These are phyloP conservation scores for Coniochaeta prunicola DNA, from an alignment of 2,329 filamentous ascomycete species.

Conservation along the genomic window DNA sequence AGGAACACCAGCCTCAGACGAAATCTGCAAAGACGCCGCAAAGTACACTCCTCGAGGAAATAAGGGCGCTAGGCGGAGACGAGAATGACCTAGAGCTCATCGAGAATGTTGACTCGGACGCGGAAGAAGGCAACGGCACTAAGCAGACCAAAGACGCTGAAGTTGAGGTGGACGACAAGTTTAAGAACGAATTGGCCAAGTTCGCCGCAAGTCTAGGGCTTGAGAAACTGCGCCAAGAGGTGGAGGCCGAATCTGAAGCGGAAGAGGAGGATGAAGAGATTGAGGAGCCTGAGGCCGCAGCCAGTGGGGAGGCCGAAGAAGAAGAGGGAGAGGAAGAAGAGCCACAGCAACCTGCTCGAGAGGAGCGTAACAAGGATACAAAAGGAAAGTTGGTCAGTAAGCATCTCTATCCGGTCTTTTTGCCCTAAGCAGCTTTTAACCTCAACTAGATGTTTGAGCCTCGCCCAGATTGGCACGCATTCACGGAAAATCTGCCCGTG, in stretches of 20 bases:
- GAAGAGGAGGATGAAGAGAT: conserved; percentile 28
- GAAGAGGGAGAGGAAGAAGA: conserved; percentile 23
- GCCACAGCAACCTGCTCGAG: conserved; percentile 4
- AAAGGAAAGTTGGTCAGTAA: conserved; percentile 33
- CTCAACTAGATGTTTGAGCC: conserved; percentile 44
- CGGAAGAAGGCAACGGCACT: conserved; percentile 29
- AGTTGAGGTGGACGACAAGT: conserved; percentile 15
- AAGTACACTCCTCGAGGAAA: conserved; percentile 48
- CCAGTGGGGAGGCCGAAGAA: conserved; percentile 22
- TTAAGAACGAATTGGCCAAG: conserved; percentile 42
- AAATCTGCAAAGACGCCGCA: conserved; percentile 11
- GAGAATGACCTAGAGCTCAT: conserved; percentile 58
- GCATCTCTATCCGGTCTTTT: conserved; percentile 12
- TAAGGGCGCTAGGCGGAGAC: conserved; percentile 57
- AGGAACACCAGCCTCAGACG: conserved; percentile 10
- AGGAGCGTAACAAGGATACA: conserved; percentile 19
- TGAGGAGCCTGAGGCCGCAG: conserved; percentile 17
- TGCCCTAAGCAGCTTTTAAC: not conserved
- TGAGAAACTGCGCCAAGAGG: conserved; percentile 30
- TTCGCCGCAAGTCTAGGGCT: conserved; percentile 46
- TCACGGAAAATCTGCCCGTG: conserved; percentile 33
- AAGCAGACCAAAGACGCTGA: conserved; percentile 16
- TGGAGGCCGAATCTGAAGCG: conserved; percentile 26
- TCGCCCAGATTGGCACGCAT: conserved; percentile 49
- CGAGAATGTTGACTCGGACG: conserved; percentile 44